Evolutionary conservation across 768 basidiomycete genomes (phyloP).

Genomic region (Pholiota microspora): DNA sequence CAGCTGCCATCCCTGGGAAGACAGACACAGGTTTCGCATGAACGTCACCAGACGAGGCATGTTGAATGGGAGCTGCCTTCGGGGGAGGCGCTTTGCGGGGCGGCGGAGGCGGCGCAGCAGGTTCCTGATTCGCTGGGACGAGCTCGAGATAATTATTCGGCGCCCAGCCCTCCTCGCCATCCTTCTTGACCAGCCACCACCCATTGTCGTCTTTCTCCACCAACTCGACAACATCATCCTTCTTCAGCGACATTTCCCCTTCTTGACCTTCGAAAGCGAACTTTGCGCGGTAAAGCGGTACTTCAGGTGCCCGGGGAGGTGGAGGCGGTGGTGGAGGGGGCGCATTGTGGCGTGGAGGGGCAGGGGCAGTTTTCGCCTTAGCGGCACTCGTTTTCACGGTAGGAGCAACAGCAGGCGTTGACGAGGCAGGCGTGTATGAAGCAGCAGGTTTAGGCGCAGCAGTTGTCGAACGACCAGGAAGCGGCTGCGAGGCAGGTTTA

Average conservation of each 20-base stretch:
- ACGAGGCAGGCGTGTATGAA: slow-evolving; percentile 12
- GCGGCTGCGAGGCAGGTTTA: slow-evolving; percentile 61
- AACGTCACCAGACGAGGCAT: slow-evolving; percentile 52
- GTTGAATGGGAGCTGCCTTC: slow-evolving; percentile 34
- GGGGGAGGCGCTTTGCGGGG: slow-evolving; percentile 48
- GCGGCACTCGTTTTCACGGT: slow-evolving; percentile 5
- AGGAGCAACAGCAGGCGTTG: slow-evolving; percentile 29
- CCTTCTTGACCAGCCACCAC: slow-evolving; percentile 96
- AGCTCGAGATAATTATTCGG: slow-evolving; percentile 92
- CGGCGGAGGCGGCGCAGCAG: slow-evolving; percentile 70
- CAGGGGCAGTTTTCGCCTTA: slow-evolving; percentile 25
- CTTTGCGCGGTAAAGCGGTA: slow-evolving; percentile 80
- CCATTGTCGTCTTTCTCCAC: slow-evolving; percentile 93
- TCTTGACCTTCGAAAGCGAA: slow-evolving; percentile 92
- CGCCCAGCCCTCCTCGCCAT: slow-evolving; percentile 86
- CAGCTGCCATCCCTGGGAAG: slow-evolving; percentile 70
- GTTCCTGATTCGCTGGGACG: slow-evolving; percentile 59
- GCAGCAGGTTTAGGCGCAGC: slow-evolving; percentile 31
- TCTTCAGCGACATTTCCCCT: slow-evolving; percentile 86
- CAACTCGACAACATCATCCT: slow-evolving; percentile 91
- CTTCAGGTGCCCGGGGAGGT: slow-evolving; percentile 60
- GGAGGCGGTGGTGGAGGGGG: slow-evolving; percentile 54
- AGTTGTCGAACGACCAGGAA: slow-evolving; percentile 57
- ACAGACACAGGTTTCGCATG: slow-evolving; percentile 80
- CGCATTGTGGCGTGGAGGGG: slow-evolving; percentile 35